phyloP scores from a whole-genome alignment of 1,284 basidiomycete genomes.

The Cutaneotrichosporon sp. region DNA sequence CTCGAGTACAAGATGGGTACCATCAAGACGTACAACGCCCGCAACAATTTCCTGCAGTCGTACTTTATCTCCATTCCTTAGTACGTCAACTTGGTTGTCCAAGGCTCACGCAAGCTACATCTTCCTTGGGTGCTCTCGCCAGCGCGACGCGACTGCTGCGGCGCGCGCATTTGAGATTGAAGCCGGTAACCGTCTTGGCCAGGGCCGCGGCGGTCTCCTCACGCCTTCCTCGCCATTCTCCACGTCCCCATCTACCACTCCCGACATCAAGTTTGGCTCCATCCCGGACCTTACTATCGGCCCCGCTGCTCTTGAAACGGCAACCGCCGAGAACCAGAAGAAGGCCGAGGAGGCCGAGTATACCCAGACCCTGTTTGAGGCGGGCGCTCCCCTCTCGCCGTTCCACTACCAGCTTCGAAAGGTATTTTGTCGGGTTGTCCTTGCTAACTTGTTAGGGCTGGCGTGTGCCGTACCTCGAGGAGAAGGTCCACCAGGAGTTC shows the following conservation, averaged over 20 bases:
- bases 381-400: conserved; percentile 60
- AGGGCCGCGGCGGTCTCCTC: conserved; percentile 45
- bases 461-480: conserved; percentile 72
- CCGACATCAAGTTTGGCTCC: conserved; percentile 44
- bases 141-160: conserved; percentile 58
- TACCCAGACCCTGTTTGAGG: conserved; percentile 50
- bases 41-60: conserved; percentile 66
- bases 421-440: conserved; percentile 40
- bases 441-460: conserved; percentile 51
- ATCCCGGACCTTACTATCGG: conserved; percentile 45
- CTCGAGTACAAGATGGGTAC: conserved; percentile 78
- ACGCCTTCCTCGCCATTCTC: conserved; percentile 51
- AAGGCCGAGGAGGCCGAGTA: conserved; percentile 2
- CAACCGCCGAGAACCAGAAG: not conserved
- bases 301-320: conserved; percentile 37
- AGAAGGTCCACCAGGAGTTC: conserved; percentile 68
- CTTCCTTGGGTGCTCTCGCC: conserved; percentile 67
- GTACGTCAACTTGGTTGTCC: conserved; percentile 47
- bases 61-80: conserved; percentile 61
- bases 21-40: conserved; percentile 65
- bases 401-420: conserved; percentile 69
- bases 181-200: conserved; percentile 61
- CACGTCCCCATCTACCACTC: conserved; percentile 30
- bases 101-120: conserved; percentile 55
- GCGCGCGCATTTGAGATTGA: conserved; percentile 66